phyloP scores from a whole-genome alignment of 305 asterid species.

The Fraxinus albicans region DNA sequence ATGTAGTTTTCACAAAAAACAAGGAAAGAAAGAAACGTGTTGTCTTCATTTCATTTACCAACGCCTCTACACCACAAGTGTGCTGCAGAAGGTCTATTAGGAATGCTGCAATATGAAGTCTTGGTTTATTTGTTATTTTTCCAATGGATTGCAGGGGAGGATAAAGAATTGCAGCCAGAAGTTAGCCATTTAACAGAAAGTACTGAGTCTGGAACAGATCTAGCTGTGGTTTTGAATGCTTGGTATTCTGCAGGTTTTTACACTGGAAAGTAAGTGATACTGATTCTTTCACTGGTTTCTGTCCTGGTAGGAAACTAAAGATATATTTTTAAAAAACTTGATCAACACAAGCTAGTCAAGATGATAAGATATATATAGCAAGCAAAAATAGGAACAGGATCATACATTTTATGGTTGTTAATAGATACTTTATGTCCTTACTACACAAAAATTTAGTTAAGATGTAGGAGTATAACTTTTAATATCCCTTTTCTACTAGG shows the following conservation, averaged over 20 bases:
- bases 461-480: background rate
- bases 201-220: constrained; percentile 47
- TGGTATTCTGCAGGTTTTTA: constrained; percentile 75
- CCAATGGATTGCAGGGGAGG: constrained; percentile 39
- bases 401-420: background rate
- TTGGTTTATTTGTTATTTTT: background rate
- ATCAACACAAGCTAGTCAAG: background rate
- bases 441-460: background rate
- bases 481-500: background rate
- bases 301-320: background rate
- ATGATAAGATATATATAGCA: background rate
- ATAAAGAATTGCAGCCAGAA: constrained; percentile 23
- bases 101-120: background rate
- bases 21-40: background rate
- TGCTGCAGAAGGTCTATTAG: background rate
- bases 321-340: background rate
- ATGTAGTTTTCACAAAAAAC: background rate
- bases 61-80: background rate
- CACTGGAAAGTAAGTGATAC: constrained; percentile 75
- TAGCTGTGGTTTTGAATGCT: constrained; percentile 59
- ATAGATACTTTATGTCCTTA: background rate
- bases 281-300: background rate
- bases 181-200: constrained; percentile 30
- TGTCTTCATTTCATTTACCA: background rate
- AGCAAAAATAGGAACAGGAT: background rate